These are phyloP conservation scores for Fistulifera solaris DNA, from an alignment of 108 stramenopile genomes.

Conservation along the genomic window DNA sequence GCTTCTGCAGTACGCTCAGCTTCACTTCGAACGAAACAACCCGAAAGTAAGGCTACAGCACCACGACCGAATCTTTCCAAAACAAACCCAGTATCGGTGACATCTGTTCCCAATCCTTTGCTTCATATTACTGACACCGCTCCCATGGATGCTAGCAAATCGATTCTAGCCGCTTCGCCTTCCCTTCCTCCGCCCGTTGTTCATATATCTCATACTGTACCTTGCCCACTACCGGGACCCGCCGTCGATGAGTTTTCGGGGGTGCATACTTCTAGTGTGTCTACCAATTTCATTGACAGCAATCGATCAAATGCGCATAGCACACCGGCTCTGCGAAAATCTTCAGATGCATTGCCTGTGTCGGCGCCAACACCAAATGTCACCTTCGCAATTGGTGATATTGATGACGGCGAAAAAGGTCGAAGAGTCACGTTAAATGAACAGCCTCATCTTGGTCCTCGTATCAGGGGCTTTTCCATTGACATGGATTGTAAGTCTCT, in stretches of 20 bases:
- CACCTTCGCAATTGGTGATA: slow-evolving; percentile 14
- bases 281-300: too few relatives aligned
- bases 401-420: slow-evolving; percentile 9
- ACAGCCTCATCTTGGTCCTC: not conserved
- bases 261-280: too few relatives aligned
- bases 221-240: slow-evolving; percentile 44
- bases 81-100: not conserved
- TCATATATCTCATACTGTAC: slow-evolving; percentile 21
- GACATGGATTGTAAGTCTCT: slow-evolving; percentile 68
- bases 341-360: not conserved
- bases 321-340: too few relatives aligned
- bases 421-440: not conserved
- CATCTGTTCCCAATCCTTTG: slow-evolving; percentile 11
- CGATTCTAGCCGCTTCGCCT: too few relatives aligned
- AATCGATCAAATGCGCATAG: too few relatives aligned
- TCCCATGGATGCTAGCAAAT: not conserved
- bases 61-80: too few relatives aligned
- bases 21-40: too few relatives aligned
- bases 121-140: slow-evolving; percentile 2
- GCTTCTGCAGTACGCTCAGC: too few relatives aligned
- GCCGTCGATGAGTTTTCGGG: not conserved
- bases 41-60: too few relatives aligned
- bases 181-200: too few relatives aligned
- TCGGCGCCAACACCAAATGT: not conserved
- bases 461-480: slow-evolving; percentile 66